phyloP scores from a whole-genome alignment of 2,329 filamentous ascomycete genomes.

The Coniella lustricola region DNA sequence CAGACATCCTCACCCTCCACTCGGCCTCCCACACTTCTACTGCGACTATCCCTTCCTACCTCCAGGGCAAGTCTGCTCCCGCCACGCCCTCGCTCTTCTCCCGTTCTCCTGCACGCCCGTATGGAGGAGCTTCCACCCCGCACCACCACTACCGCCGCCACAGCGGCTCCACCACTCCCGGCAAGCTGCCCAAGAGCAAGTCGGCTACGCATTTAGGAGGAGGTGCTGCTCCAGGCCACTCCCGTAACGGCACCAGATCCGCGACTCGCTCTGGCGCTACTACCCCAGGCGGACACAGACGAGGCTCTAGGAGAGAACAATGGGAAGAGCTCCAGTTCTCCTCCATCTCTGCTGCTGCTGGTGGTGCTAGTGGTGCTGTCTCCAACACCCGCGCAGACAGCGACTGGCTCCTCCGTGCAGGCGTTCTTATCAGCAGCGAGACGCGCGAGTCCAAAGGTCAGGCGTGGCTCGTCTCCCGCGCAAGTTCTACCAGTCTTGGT shows the following conservation, averaged over 20 bases:
- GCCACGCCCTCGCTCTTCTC: slow-evolving; percentile 58
- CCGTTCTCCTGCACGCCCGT: slow-evolving; percentile 45
- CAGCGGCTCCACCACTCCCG: slow-evolving; percentile 27
- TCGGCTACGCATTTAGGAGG: slow-evolving; percentile 49
- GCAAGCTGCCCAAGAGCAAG: slow-evolving; percentile 51
- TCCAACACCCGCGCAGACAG: slow-evolving; percentile 39
- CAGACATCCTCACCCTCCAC: slow-evolving; percentile 37
- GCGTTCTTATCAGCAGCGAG: slow-evolving; percentile 54
- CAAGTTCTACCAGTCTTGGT: slow-evolving; percentile 56
- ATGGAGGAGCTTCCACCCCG: too few relatives aligned
- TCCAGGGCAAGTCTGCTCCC: slow-evolving; percentile 56
- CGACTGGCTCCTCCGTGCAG: slow-evolving; percentile 60
- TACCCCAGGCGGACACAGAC: slow-evolving; percentile 17
- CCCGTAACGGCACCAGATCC: slow-evolving; percentile 4
- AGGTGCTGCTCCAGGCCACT: not conserved
- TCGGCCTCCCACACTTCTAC: slow-evolving; percentile 15
- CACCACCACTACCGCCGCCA: slow-evolving; percentile 25
- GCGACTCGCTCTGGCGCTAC: slow-evolving; percentile 12
- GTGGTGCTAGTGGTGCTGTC: not conserved
- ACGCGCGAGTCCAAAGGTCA: slow-evolving; percentile 63
- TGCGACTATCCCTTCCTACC: slow-evolving; percentile 41
- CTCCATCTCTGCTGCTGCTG: slow-evolving; percentile 1
- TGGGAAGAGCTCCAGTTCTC: not conserved
- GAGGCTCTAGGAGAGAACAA: slow-evolving; percentile 23
- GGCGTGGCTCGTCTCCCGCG: slow-evolving; percentile 59